These are phyloP conservation scores for Furcasterigmium furcatum DNA, from an alignment of 2,329 filamentous ascomycete genomes.

Conservation along the genomic window DNA sequence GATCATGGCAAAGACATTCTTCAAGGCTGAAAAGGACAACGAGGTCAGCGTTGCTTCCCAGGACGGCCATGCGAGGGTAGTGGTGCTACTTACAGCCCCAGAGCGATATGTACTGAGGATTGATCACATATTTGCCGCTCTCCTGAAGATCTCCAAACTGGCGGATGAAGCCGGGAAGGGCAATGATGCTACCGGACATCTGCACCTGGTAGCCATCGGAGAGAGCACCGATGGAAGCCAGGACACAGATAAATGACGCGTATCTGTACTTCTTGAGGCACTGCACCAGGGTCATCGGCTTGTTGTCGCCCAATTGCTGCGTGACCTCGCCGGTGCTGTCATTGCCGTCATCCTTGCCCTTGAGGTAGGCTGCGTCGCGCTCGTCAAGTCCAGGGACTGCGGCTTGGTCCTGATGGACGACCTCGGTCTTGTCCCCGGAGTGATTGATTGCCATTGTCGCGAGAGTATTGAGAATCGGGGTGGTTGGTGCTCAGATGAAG, in stretches of 20 bases:
- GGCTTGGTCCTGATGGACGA: no score
- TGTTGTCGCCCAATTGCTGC: no score
- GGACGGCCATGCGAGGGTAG: no score
- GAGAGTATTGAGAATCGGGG: no score
- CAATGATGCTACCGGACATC: neutral
- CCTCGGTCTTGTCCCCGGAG: no score
- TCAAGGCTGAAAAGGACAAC: neutral
- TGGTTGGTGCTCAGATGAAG: no score
- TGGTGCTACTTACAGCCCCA: neutral
- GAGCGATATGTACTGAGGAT: neutral
- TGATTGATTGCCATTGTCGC: no score
- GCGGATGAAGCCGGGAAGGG: neutral
- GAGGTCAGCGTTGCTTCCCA: neutral
- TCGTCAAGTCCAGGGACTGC: no score
- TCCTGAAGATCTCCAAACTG: neutral
- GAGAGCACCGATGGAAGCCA: neutral
- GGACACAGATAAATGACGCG: neutral
- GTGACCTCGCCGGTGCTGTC: no score
- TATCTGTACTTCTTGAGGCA: neutral
- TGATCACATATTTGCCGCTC: neutral
- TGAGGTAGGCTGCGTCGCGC: no score
- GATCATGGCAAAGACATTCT: neutral
- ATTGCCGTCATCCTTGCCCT: no score
- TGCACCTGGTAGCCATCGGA: slow-evolving; percentile 1
- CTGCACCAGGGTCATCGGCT: neutral